Evolutionary conservation across 345 rosid genomes (phyloP), one percentile per base, ranked within the genome.

Genomic region (Adansonia digitata): DNA sequence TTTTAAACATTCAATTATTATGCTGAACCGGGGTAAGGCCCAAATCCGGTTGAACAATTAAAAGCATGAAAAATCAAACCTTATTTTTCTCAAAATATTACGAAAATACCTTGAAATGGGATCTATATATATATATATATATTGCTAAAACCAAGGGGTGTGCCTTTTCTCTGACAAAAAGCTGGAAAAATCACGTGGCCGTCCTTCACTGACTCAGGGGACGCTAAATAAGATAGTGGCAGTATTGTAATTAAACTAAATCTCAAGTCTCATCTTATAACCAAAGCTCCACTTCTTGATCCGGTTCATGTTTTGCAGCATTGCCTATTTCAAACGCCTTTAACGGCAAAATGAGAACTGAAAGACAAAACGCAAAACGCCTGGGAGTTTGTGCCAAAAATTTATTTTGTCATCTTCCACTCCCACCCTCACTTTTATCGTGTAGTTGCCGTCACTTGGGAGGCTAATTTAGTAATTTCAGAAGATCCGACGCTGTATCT

Each of bases 261-360:
- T 20, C 3, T 7, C 13, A 7, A 4, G 63, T 34, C 67, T 5
- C 5, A 7, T 60, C 20, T 31, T 40, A 26, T 60, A 5, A 18
- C 39, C 17, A 13, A 34, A 31, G 7, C 10, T 2, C 10, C 6
- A 9, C 2, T 24, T 10, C 5, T 53, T 10, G 48, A 43, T 18
- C 55, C 24, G 56, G 22, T 17, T 51, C 56, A 17, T 51, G 7
- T 17, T 17, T 46, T 46, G 46, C 12, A 7, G 46, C 46, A 43
- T 43, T 46, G 52, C 52, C 52, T 4, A 39, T 39, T 39, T 39
- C n/a, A 39, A 39, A n/a, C 56, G 11, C 3, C 35, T 29, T 59
- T 35, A 35, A 62, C 17, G 69, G 48, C 8, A 64, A n/a, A 64
- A n/a, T n/a, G n/a, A n/a, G n/a, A 64, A 64, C 69, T 37, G 69